Percentiles rank a stretch among this genome's conserved stretches.
phyloP scores from a whole-genome alignment of 768 basidiomycete genomes.

The Trametes villosa region DNA sequence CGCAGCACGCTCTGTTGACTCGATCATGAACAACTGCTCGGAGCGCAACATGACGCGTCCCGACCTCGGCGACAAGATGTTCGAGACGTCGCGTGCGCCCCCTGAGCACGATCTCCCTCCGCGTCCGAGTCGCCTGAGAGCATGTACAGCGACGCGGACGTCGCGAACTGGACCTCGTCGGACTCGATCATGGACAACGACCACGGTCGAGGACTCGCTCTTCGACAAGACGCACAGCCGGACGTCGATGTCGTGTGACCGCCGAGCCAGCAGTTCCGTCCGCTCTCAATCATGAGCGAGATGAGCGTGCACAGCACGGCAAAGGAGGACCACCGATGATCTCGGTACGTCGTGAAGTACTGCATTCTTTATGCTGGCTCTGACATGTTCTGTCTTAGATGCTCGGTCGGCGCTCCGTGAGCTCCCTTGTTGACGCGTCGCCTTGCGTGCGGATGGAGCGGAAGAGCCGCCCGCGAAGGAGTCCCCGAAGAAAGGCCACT shows the following conservation, averaged over 20 bases:
- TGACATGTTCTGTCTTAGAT: constrained; percentile 52
- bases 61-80: constrained; percentile 87
- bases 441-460: constrained; percentile 72
- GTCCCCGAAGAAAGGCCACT: constrained; percentile 48
- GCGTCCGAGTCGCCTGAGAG: constrained; percentile 68
- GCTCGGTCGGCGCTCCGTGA: constrained; percentile 73
- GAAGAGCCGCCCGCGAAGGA: constrained; percentile 46
- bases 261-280: constrained; percentile 60
- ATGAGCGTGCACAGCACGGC: constrained; percentile 49
- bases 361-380: constrained; percentile 15
- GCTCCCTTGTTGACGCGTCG: constrained; percentile 68
- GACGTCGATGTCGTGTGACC: constrained; percentile 57
- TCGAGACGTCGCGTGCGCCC: constrained; percentile 63
- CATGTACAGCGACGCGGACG: constrained; percentile 37
- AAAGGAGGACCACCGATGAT: constrained; percentile 82
- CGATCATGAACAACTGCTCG: constrained; percentile 66
- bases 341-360: constrained; percentile 48
- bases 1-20: constrained; percentile 68
- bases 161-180: constrained; percentile 47
- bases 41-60: constrained; percentile 64
- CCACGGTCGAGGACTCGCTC: constrained; percentile 35
- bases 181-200: constrained; percentile 72
- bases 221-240: constrained; percentile 61
- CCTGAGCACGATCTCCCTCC: constrained; percentile 62
- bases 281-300: constrained; percentile 66